Base-by-base conservation (phyloP, 129 eudicot genomes). In the Pittosporum tobira region DNA sequence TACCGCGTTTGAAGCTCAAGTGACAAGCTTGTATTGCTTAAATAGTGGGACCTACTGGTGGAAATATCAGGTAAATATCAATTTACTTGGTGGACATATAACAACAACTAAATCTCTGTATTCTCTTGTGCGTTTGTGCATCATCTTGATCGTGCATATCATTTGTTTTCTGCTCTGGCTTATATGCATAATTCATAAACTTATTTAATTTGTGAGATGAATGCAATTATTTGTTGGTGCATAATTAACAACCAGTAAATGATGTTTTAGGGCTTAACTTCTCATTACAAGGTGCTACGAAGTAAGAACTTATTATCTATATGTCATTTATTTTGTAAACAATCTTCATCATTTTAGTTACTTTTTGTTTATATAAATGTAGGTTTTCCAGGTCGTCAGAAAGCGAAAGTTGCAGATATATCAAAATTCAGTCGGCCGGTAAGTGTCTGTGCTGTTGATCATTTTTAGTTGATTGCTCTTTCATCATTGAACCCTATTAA, bases 351-450 rank as follows among this genome's bases (percentile, higher is more conserved):
- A 42, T 42, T 42, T 42, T 15, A 42, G 12, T 11, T 42, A 14
- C 47, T n/a, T 13, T 42, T 42, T 15, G 16, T 4, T 42, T 28
- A 28, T 3, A 28, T 10, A 25, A 29, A 44, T 71, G 15, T 49
- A 84, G 94, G 94, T 67, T 71, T 53, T 67, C 94, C 94, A 11
- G 83, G 79, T 23, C 88, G 75, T 15, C 83, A 72, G 51, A 85
- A 71, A 37, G 59, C 64, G 5, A 81, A 79, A 65, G 76, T 70
- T 54, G 70, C 71, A 27, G 88, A 85, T 44, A 58, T 67, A 59
- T 55, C 76, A 31, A 84, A 75, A 60, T 75, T 74, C 54, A 79
- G 89, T 21, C 79, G 88, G 42, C 74, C 79, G 54, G 89, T 85
- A 71, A 78, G 85, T 75, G 19, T 24, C 42, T 7, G 1, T 42